Evolutionary conservation across 306 rosid species (phyloP), one percentile per base, ranked within the genome.

Genomic region (Lablab purpureus): DNA sequence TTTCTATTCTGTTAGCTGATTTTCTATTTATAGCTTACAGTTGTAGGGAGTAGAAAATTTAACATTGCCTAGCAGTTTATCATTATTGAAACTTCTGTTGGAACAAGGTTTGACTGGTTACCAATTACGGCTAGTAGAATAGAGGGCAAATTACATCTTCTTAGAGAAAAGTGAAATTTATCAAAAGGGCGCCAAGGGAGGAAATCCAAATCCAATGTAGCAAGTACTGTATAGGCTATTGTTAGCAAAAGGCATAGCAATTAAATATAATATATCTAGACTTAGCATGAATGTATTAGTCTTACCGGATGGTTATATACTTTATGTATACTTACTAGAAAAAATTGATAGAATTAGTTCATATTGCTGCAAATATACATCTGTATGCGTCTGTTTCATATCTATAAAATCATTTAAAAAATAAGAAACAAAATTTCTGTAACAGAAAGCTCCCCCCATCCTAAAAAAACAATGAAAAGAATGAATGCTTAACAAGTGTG

Each of bases 311-410:
- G 52, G 52, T n/a, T 28, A 73, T 34, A 32, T 63, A 36, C 49
- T 63, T 63, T 1, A 64, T 36, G 1, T 17, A 17, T 10, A 34
- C 19, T 8, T n/a, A 68, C 67, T 25, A 27, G 10, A 71, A 69
- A 60, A 81, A 73, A 40, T n/a, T 66, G 51, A 49, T 60, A 73
- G 73, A 78, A 82, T 80, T 79, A 83, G 67, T 85, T 84, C 85
- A 84, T 74, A 13, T 65, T 21, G 72, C 86, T 80, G 80, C 82
- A 85, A 82, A 87, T 87, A 64, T 88, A 89, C 94, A 85, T 78
- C 78, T 19, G 85, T 84, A 71, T 84, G 69, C 62, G 78, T 80
- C 74, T 78, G 60, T 78, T 73, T 32, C 83, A 83, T 84, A 67
- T 84, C 75, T 84, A 47, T 74, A 68, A 65, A 78, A 73, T 74